phyloP scores from a whole-genome alignment of 176 grass and related monocot genomes.

The Sorghum bicolor region Sorghum_bicolor_NCBIv3 NC_012879.2:8831501-8832000 shows the following conservation, averaged over 20 bases:
- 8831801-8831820: slow-evolving; percentile 14
- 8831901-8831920: slow-evolving; percentile 94
- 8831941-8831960: not conserved
- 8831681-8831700: slow-evolving; percentile 76
- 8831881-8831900: slow-evolving; percentile 91
- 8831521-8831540: slow-evolving; percentile 53
- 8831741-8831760: slow-evolving; percentile 93
- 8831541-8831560: slow-evolving; percentile 7
- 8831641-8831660: slow-evolving; percentile 81
- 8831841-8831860: slow-evolving; percentile 49
- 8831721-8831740: slow-evolving; percentile 91
- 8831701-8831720: slow-evolving; percentile 90
- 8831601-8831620: slow-evolving; percentile 59
- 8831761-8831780: slow-evolving; percentile 94
- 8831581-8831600: not conserved
- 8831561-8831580: not conserved
- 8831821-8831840: not conserved
- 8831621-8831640: slow-evolving; percentile 94
- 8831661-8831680: slow-evolving; percentile 72
- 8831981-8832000: not conserved
- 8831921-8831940: slow-evolving; percentile 35
- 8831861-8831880: slow-evolving; percentile 98
- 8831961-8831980: not conserved
- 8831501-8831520: slow-evolving; percentile 85
- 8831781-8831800: slow-evolving; percentile 55